Base-by-base conservation (phyloP, 2,329 filamentous ascomycete species). In the Sarocladiaceae sp. region DNA sequence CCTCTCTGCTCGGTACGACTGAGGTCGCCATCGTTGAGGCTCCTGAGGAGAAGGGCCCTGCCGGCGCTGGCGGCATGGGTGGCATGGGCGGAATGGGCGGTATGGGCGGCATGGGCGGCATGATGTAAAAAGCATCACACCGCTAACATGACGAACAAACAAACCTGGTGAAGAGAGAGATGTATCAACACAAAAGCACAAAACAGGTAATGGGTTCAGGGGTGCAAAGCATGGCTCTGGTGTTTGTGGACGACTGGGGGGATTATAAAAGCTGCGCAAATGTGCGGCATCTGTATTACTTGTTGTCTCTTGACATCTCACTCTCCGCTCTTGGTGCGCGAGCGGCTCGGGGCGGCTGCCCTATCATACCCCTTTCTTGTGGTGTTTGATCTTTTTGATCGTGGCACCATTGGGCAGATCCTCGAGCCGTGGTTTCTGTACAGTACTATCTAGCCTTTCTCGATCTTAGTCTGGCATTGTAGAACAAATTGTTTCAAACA, bases 21-120 rank as follows among this genome's bases (percentile, higher is more conserved):
- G 94, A 99, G 78, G 94, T 97, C 53, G 92, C 94, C 60, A 96
- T 99, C 58, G 92, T 97, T 50, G 94, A 99, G 71, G 94, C 93
- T 51, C 82, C 90, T 51, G 93, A 97, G 72, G 92, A 97, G 72
- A 97, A 97, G 87, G 81, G 83, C 63, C 76, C 80, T 56, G 74
- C 77, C 49, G 80, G 82, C 63, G 76, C 79, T 55, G 74, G 77
- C 49, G 62, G 68, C 58, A 87, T 86, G 78, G 83, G 83, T 46
- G 84, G 82, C 57, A 84, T 84, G 80, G 83, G 82, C 37, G 83
- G 82, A 60, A 89, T 89, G 85, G 78, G 77, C 22, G 77, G 76
- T 44, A 79, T 78, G 74, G 76, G 74, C 10, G 78, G 79, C 22
- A 79, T 83, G 80, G 79, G 78, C n/a, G 77, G 77, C 56, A 81